phyloP scores from a whole-genome alignment of 495 filamentous ascomycete species.

The Aspergillus steynii region DNA sequence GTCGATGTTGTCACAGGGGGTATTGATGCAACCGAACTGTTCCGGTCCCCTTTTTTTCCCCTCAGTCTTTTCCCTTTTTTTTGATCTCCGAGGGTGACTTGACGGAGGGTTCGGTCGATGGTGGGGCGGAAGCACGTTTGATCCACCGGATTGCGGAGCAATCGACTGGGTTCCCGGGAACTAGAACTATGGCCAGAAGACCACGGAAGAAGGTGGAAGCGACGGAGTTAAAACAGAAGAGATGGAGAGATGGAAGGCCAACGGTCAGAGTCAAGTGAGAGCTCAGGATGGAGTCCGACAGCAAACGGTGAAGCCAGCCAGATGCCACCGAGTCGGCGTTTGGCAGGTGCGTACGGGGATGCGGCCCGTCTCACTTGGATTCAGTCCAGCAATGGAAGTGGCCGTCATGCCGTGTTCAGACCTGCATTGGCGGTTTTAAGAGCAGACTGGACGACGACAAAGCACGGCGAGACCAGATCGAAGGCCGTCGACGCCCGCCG shows the following conservation, averaged over 20 bases:
- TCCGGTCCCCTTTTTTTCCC: background rate
- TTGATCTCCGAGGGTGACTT: background rate
- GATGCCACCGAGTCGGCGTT: background rate
- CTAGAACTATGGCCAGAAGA: conserved; percentile 1
- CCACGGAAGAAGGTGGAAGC: background rate
- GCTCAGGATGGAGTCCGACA: too few relatives aligned
- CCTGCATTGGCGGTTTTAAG: too few relatives aligned
- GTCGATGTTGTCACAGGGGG: background rate
- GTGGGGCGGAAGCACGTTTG: conserved; percentile 5
- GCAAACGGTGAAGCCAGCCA: background rate
- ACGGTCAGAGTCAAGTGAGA: background rate
- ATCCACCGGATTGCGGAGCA: conserved; percentile 4
- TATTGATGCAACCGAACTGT: background rate
- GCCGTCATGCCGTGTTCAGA: too few relatives aligned
- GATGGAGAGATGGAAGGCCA: background rate
- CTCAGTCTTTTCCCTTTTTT: background rate
- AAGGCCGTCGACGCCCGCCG: conserved; percentile 40
- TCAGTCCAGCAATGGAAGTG: background rate
- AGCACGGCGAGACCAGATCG: conserved; percentile 17
- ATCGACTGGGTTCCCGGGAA: background rate
- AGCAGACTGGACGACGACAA: conserved; percentile 1
- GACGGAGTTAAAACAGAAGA: background rate
- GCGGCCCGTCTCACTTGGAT: background rate
- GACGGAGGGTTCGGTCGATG: conserved; percentile 3
- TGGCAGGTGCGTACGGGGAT: background rate